A percentile compares a stretch with the other conserved stretches of the same genome.
Evolutionary conservation across 2,329 filamentous ascomycete genomes (phyloP).

Genomic region (Trichoderma guizhouense): DNA sequence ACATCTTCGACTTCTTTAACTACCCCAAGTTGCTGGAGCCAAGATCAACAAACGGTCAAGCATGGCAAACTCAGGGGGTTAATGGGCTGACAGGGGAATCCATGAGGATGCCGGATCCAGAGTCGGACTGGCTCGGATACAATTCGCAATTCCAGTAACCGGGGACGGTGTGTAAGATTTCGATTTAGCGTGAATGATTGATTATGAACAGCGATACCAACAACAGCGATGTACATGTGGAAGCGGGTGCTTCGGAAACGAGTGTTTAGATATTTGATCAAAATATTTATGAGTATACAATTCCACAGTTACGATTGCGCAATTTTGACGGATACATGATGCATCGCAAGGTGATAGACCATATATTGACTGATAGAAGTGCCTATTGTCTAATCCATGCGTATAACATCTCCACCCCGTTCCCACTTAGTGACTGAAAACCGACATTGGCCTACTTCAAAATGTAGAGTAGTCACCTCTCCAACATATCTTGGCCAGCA

Average conservation of each 20-base stretch:
- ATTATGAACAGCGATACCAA: slow-evolving; percentile 12
- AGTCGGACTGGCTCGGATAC: slow-evolving; percentile 32
- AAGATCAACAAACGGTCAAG: slow-evolving; percentile 23
- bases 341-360: not conserved
- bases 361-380: not conserved
- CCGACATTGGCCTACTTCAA: not conserved
- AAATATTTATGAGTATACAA: not conserved
- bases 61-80: slow-evolving; percentile 25
- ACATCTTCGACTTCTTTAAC: slow-evolving; percentile 46
- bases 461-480: not conserved
- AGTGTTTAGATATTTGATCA: not conserved
- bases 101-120: slow-evolving; percentile 30
- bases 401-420: not conserved
- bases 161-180: not conserved
- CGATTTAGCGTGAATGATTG: not conserved
- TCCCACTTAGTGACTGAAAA: not conserved
- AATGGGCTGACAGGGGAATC: slow-evolving; percentile 24
- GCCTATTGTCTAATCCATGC: not conserved
- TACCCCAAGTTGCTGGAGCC: slow-evolving; percentile 35
- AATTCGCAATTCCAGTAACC: slow-evolving; percentile 12
- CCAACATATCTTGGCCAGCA: not conserved
- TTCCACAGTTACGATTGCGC: not conserved
- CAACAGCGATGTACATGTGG: not conserved
- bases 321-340: not conserved
- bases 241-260: not conserved